Evolutionary conservation across 352 stramenopile species (phyloP), one percentile per base, ranked within the genome.

Genomic region (Lagenidium sp.): DNA sequence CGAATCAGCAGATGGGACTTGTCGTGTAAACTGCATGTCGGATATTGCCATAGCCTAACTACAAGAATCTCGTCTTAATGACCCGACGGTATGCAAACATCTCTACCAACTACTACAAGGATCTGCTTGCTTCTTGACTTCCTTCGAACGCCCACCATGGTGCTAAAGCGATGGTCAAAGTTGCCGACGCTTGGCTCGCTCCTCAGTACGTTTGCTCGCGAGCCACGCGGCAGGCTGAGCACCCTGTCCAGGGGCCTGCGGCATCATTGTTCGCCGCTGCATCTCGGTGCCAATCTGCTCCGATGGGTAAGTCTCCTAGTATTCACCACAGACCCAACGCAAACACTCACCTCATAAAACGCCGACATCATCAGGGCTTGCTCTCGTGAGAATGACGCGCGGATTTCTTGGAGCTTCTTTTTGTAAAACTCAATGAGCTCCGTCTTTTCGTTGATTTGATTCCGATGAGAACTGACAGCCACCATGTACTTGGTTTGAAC

Each of bases 401-500:
- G 73, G 8, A 82, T 63, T 38, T 91, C 78, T 47, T 90, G 88
- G 50, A 90, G 74, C 48, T 91, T 88, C 62, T 85, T 87, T 53
- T 94, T 80, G 31, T 93, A 56, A 49, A 88, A 74, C 37, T 89
- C 77, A 47, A 92, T 71, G 31, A 72, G 73, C 53, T 91, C 78
- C 30, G 92, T 70, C 50, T 88, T 89, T 50, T 94, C 82, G 47
- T 78, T 78, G 48, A 94, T 55, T 60, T 94, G 82, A 60, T 93
- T 94, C 47, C 78, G 77, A 46, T 94, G 80, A 4, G 80, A 88
- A 44, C 79, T 91, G 36, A 94, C 78, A 8, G 80, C 76, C 22
- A 94, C 79, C 77, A 91, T 91, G 60, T 94, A 94, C 63, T 94
- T 94, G 45, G 75, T 91, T 58, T 94, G 82, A 31, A 94, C 80